Conservation (phyloP, 2,329 filamentous ascomycete genomes). For the Sporothrix brunneoviolacea region DNA sequence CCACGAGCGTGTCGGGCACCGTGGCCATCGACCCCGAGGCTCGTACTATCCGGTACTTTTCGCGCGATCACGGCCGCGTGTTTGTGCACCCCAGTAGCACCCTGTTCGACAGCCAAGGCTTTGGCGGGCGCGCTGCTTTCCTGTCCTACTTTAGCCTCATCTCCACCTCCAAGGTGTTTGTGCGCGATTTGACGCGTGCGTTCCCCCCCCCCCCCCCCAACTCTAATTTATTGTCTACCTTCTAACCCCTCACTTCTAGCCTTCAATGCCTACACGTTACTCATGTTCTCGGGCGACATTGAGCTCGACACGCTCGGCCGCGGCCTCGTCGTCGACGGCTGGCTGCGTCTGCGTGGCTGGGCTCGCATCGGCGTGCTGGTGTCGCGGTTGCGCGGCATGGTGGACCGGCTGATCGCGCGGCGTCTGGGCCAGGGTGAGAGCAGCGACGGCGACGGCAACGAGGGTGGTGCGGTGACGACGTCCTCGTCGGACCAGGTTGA, state of each 20-base stretch:
- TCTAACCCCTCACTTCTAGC: constrained; percentile 40
- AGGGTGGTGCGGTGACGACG: background rate
- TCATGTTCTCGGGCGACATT: constrained; percentile 85
- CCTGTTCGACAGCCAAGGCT: constrained; percentile 75
- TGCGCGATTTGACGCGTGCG: constrained; percentile 82
- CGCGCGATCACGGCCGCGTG: constrained; percentile 74
- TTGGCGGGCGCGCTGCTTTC: constrained; percentile 68
- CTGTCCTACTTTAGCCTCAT: constrained; percentile 90
- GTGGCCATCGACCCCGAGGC: constrained; percentile 93
- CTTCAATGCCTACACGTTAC: constrained; percentile 80
- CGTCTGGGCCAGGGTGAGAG: constrained; percentile 70
- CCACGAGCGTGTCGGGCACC: constrained; percentile 75
- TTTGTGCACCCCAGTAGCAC: constrained; percentile 90
- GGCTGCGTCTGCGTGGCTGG: constrained; percentile 83
- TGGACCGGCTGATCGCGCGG: constrained; percentile 74
- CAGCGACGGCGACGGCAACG: background rate
- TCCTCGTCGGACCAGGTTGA: constrained; percentile 41
- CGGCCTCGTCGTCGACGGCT: constrained; percentile 85
- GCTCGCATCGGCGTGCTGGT: constrained; percentile 89
- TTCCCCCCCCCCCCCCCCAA: constrained; percentile 33
- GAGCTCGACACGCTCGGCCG: constrained; percentile 80
- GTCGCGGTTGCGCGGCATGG: constrained; percentile 71
- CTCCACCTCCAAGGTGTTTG: constrained; percentile 84
- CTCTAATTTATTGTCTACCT: background rate
- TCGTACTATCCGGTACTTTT: constrained; percentile 86